Conservation (phyloP, 2,329 filamentous ascomycete species). For the Aspergillus thermomutatus region DNA sequence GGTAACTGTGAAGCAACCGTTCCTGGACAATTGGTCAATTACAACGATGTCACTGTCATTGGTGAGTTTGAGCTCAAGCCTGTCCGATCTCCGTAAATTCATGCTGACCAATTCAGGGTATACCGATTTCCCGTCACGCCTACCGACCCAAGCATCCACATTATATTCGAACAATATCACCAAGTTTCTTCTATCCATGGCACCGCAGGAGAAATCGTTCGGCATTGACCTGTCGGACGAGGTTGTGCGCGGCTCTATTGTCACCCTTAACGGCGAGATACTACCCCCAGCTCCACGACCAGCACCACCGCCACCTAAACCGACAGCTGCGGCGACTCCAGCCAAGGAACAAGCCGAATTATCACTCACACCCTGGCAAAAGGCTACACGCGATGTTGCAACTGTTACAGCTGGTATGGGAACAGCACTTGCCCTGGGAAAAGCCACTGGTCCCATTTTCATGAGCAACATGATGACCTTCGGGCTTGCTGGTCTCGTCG, state of each 20-base stretch:
- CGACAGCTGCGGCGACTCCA: constrained; percentile 49
- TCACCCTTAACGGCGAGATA: constrained; percentile 73
- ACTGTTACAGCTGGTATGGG: constrained; percentile 75
- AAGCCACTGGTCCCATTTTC: constrained; percentile 75
- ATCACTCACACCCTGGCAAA: constrained; percentile 77
- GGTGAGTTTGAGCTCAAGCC: constrained; percentile 48
- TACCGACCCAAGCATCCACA: constrained; percentile 85
- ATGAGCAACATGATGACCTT: constrained; percentile 88
- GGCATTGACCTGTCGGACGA: constrained; percentile 79
- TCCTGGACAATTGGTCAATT: constrained; percentile 65
- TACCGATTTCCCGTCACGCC: constrained; percentile 79
- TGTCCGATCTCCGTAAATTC: neutral
- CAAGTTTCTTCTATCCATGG: constrained; percentile 80
- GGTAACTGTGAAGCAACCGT: constrained; percentile 83
- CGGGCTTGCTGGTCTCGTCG: constrained; percentile 76
- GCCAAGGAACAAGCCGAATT: constrained; percentile 56
- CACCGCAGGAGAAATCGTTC: constrained; percentile 72
- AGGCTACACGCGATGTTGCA: constrained; percentile 71
- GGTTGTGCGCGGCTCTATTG: constrained; percentile 80
- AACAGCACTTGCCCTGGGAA: constrained; percentile 70
- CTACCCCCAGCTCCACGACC: constrained; percentile 72
- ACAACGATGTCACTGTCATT: constrained; percentile 80
- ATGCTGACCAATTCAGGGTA: constrained; percentile 53
- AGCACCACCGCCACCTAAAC: constrained; percentile 51
- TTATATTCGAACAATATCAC: constrained; percentile 93